These are phyloP conservation scores for Lasiodiplodia citricola DNA, from an alignment of 2,329 filamentous ascomycete species.

Conservation along the genomic window DNA sequence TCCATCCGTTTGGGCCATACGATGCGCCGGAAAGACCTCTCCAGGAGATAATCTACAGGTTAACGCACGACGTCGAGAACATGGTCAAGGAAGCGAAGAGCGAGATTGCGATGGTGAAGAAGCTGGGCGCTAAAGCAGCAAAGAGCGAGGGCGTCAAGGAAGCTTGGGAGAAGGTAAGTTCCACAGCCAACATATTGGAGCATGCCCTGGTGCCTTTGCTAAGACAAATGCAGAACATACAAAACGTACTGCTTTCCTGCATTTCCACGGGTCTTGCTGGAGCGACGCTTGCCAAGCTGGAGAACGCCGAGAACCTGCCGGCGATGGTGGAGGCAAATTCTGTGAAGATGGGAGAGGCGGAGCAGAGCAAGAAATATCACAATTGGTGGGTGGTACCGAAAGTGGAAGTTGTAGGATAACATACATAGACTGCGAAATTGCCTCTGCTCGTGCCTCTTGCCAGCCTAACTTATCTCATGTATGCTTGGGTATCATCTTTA, in stretches of 20 bases:
- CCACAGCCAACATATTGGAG: neutral
- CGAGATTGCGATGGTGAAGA: slow-evolving; percentile 44
- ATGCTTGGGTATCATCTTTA: neutral
- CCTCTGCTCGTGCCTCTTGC: neutral
- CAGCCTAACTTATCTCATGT: neutral
- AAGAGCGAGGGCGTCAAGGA: slow-evolving; percentile 44
- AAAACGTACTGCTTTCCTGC: slow-evolving; percentile 31
- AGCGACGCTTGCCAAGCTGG: slow-evolving; percentile 32
- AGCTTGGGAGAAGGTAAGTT: slow-evolving; percentile 44
- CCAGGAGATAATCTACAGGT: slow-evolving; percentile 1
- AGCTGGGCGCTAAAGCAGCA: slow-evolving; percentile 38
- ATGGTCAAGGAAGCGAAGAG: slow-evolving; percentile 42
- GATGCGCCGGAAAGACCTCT: slow-evolving; percentile 1
- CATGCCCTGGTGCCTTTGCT: neutral
- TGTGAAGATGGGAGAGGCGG: slow-evolving; percentile 30
- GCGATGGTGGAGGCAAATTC: neutral
- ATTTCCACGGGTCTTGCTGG: slow-evolving; percentile 40
- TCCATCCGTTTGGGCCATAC: slow-evolving; percentile 40
- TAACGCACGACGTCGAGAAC: slow-evolving; percentile 3
- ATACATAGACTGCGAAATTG: slow-evolving; percentile 22
- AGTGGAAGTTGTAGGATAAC: slow-evolving; percentile 33
- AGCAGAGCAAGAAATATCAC: slow-evolving; percentile 47
- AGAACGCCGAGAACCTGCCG: slow-evolving; percentile 27
- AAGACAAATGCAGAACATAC: slow-evolving; percentile 9
- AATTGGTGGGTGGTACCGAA: slow-evolving; percentile 55